Percentiles rank a stretch among this genome's conserved stretches.
Conservation (phyloP, 306 rosid species). For the Pterocarpus macrocarpus region DNA sequence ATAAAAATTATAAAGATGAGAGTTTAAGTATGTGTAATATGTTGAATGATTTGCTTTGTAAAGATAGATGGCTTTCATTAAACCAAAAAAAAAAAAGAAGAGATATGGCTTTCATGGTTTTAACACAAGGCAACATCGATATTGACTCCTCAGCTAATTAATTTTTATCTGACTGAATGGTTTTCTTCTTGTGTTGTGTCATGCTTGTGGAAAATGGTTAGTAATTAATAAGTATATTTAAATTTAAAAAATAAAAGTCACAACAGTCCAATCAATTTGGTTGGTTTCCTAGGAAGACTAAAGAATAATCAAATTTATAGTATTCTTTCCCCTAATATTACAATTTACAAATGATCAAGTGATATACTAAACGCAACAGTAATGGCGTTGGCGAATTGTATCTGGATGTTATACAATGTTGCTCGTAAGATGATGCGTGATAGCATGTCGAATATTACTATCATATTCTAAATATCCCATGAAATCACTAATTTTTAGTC, state of each 20-base stretch:
- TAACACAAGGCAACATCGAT: background rate
- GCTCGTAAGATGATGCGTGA: background rate
- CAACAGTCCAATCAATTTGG: background rate
- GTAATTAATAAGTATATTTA: background rate
- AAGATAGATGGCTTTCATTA: background rate
- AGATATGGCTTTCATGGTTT: background rate
- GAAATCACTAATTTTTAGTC: conserved; percentile 3
- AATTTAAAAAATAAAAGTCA: background rate
- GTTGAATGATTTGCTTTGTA: background rate
- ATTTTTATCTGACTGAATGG: background rate
- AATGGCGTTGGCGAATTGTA: conserved; percentile 11
- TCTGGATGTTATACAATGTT: background rate
- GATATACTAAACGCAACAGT: conserved; percentile 15
- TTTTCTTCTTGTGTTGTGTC: background rate
- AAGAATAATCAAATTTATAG: background rate
- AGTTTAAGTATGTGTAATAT: too few relatives aligned
- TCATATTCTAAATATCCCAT: background rate
- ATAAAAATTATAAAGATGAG: too few relatives aligned
- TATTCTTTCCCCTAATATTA: background rate
- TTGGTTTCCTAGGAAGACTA: background rate
- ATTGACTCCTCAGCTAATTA: background rate
- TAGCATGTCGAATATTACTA: conserved; percentile 14
- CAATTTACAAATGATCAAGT: background rate
- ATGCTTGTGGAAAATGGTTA: background rate
- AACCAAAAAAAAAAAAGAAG: too few relatives aligned